Percentiles rank a stretch among this genome's conserved stretches.
phyloP scores from a whole-genome alignment of 2,329 filamentous ascomycete genomes.

The Seiridium unicorne region DNA sequence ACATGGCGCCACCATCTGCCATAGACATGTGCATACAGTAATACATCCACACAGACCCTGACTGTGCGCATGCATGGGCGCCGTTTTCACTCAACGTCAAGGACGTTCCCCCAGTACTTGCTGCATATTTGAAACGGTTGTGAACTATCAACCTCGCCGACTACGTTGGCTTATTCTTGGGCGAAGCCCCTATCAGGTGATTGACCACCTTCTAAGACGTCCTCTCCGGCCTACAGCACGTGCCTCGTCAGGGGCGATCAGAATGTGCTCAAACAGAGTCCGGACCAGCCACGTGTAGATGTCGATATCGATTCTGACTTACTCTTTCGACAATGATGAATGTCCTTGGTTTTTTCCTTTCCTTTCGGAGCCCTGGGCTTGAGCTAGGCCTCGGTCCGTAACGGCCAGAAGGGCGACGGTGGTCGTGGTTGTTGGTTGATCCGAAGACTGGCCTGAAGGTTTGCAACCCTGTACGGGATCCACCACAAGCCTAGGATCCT shows the following conservation, averaged over 20 bases:
- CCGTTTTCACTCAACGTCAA: conserved; percentile 23
- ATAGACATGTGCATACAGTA: conserved; percentile 9
- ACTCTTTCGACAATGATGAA: background rate
- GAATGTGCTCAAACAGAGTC: too few species aligned
- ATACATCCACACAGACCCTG: conserved; percentile 7
- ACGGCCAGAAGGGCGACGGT: conserved; percentile 17
- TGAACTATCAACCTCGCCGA: too few species aligned
- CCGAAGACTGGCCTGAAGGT: conserved; percentile 23
- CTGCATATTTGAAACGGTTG: too few species aligned
- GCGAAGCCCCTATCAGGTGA: too few species aligned
- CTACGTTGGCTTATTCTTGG: too few species aligned
- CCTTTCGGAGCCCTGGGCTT: conserved; percentile 11
- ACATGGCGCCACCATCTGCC: conserved; percentile 22
- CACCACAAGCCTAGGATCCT: conserved; percentile 19
- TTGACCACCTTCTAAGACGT: background rate
- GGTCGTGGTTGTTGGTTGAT: conserved; percentile 21
- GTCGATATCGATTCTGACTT: background rate
- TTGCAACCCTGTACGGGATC: conserved; percentile 19
- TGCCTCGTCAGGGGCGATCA: background rate
- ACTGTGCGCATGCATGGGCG: conserved; percentile 35
- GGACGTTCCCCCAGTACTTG: too few species aligned
- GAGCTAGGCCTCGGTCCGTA: conserved; percentile 23
- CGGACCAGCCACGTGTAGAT: background rate
- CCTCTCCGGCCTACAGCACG: background rate
- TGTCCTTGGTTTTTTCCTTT: conserved; percentile 9